These are phyloP conservation scores for Rhytidiadelphus loreus DNA, from an alignment of 225 moss, liverwort and hornwort species.

Conservation along the genomic window DNA sequence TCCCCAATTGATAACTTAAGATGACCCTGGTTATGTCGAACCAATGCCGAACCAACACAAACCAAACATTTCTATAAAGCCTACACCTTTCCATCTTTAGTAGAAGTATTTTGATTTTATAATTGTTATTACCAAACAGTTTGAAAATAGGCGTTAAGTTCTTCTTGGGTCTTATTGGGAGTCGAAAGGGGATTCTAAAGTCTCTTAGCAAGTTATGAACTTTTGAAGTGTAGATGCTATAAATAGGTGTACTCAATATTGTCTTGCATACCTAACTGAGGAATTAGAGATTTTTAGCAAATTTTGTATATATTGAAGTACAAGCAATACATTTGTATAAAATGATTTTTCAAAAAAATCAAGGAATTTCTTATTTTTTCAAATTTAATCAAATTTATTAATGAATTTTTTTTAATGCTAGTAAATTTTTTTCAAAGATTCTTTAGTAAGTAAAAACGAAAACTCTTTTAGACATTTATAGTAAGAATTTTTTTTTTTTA, in stretches of 20 bases:
- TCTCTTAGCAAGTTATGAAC: too few species aligned
- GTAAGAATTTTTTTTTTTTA: background rate
- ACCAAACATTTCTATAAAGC: too few species aligned
- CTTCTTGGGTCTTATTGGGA: background rate
- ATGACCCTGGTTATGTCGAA: too few species aligned
- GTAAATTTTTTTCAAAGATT: background rate
- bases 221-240: too few species aligned
- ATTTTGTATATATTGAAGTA: background rate
- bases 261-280: background rate
- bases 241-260: too few species aligned
- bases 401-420: rapidly evolving
- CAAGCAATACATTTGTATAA: background rate
- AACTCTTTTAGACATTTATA: background rate
- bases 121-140: too few species aligned
- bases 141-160: too few species aligned
- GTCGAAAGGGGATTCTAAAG: background rate
- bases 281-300: background rate
- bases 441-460: background rate
- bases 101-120: too few species aligned
- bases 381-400: background rate
- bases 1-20: too few species aligned
- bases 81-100: too few species aligned
- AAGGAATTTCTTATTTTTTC: background rate
- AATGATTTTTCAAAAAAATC: background rate
- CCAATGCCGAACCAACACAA: too few species aligned